Percentiles rank a stretch among this genome's conserved stretches.
phyloP scores from a whole-genome alignment of 805 yeast species.

The Myxozyma vanderwaltii region DNA sequence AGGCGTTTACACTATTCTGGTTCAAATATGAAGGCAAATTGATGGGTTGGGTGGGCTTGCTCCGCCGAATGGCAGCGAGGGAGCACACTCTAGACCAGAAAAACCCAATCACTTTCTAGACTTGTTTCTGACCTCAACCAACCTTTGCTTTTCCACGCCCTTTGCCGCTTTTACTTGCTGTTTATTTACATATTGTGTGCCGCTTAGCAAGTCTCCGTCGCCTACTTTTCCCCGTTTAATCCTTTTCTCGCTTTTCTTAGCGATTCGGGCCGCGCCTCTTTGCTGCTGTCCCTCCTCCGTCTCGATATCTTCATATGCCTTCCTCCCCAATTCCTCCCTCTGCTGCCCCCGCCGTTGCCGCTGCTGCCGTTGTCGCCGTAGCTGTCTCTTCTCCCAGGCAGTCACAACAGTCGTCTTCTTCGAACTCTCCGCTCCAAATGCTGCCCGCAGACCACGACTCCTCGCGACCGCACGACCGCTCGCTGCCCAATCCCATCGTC shows the following conservation, averaged over 20 bases:
- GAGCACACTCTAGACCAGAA: background rate
- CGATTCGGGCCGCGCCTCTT: background rate
- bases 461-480: conserved; percentile 2
- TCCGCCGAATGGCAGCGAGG: background rate
- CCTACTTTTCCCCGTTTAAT: background rate
- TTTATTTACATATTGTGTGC: background rate
- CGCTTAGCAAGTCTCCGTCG: background rate
- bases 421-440: conserved; percentile 10
- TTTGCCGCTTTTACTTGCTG: background rate
- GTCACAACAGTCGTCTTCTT: background rate
- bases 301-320: conserved; percentile 4
- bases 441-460: conserved; percentile 7
- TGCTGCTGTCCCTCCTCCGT: background rate
- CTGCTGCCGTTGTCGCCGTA: conserved; percentile 9
- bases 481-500: conserved; percentile 2
- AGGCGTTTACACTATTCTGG: no score
- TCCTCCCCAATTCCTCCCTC: conserved; percentile 4
- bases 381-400: conserved; percentile 7
- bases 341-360: conserved; percentile 13
- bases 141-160: background rate
- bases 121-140: background rate
- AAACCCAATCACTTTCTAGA: background rate
- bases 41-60: background rate
- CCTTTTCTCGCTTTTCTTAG: background rate
- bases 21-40: no score